Conservation (phyloP, 2,329 filamentous ascomycete genomes). For the Clarireedia monteithiana region DNA sequence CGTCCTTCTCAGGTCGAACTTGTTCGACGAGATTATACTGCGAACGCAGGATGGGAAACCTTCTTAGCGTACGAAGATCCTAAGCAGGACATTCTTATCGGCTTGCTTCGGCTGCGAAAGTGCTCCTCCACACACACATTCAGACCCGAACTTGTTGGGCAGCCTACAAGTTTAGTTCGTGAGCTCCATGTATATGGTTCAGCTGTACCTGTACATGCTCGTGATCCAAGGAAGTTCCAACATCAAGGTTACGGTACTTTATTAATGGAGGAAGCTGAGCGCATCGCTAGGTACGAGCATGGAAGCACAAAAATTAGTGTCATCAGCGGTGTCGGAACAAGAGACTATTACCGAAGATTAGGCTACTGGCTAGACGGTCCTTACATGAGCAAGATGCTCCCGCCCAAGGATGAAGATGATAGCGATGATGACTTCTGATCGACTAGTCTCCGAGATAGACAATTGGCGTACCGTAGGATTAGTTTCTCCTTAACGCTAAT, state of each 20-base stretch:
- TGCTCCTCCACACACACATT: conserved; percentile 90
- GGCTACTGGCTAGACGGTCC: conserved; percentile 85
- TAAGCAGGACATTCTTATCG: conserved; percentile 96
- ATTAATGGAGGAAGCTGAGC: conserved; percentile 95
- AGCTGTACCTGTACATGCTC: conserved; percentile 92
- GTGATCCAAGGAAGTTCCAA: conserved; percentile 94
- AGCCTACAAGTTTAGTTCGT: conserved; percentile 85
- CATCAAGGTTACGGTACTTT: conserved; percentile 96
- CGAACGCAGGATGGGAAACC: conserved; percentile 97
- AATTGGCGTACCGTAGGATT: too few species aligned
- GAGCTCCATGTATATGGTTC: conserved; percentile 96
- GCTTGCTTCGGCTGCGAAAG: conserved; percentile 78
- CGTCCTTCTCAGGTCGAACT: conserved; percentile 93
- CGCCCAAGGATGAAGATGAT: conserved; percentile 26
- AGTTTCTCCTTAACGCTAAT: too few species aligned
- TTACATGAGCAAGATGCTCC: conserved; percentile 29
- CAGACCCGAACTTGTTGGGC: conserved; percentile 74
- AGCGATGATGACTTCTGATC: conserved; percentile 22
- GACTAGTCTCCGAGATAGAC: too few species aligned
- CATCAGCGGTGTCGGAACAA: conserved; percentile 93
- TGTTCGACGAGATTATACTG: conserved; percentile 84
- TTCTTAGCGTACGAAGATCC: conserved; percentile 97
- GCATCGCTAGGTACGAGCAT: conserved; percentile 91
- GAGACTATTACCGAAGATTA: conserved; percentile 89
- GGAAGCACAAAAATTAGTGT: conserved; percentile 91